Base-by-base conservation (phyloP, 176 grass and related monocot genomes). In the Tuctoria greenei region DNA sequence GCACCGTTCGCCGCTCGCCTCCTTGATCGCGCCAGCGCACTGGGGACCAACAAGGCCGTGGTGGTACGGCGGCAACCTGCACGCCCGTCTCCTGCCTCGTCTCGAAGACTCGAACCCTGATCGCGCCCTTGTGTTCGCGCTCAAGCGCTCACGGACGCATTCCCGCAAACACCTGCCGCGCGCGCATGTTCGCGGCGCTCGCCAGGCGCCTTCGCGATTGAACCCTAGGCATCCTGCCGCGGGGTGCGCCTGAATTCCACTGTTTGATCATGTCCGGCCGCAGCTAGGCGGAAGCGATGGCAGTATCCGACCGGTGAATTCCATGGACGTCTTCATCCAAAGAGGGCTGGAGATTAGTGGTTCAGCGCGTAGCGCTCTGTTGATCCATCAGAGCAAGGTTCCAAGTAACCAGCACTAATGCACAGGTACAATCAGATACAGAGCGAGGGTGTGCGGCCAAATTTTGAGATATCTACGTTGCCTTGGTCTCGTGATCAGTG, bases 401-500 rank as follows among this genome's bases (percentile, higher is more conserved):
- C 26, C 20, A 43, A 35, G 51, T 71, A 66, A 54, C 57, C 14
- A 37, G 17, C 57, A 35, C 46, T 40, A 16, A 21, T 21, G 18
- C 59, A 37, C 25, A 73, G 69, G 79, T 61, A 82, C 42, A 20
- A 42, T 31, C 68, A 60, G 51, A 77, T 69, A 57, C 67, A 56
- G 37, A n/a, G 49, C 6, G 25, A 83, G 4, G 61, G 69, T 24
- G 14, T 63, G 23, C 75, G 5, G 41, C 74, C 68, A 68, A 55
- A 74, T 37, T 83, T 87, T 11, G 44, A 50, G 49, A 42, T 78
- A 51, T 81, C 58, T 78, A 72, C 40, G 78, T 59, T 42, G 44
- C 67, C 16, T 14, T 42, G 26, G 54, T 86, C 52, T 68, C 18
- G 44, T 62, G 26, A 78, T 87, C 61, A 78, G 82, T 60, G 80